Base-by-base conservation (phyloP, 2,329 filamentous ascomycete species). In the Penicillium sp. region DNA sequence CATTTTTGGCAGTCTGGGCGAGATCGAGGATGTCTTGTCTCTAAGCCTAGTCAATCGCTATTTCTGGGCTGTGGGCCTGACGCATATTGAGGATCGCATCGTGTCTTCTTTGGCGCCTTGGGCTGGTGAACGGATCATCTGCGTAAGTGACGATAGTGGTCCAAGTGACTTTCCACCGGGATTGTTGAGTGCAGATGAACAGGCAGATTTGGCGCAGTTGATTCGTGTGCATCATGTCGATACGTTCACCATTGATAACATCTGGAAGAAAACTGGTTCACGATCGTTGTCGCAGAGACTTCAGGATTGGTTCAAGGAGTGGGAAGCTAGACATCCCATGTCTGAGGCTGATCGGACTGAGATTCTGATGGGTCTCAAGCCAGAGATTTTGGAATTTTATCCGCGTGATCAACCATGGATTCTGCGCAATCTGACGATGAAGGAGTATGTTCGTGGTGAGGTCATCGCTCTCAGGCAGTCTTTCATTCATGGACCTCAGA, bases 341-440 rank as follows among this genome's bases (percentile, higher is more conserved):
- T 29, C 63, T 47, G 44, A 63, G 16, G 54, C 60, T 57, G 37
- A 50, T 23, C 53, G 53, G 46, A 52, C 58, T 29, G 61, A 67
- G 48, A 52, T 64, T 37, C 31, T 56, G 39, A 61, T 56, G 43
- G 58, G 58, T 42, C 60, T 64, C 16, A 57, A 57, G 37, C 59
- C 61, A n/a, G 59, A 61, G 35, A 57, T 61, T 13, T 45, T 52
- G 16, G 59, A 54, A 16, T 71, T 70, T 58, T 69, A 65, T 53
- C 69, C 66, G 6, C 45, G 39, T n/a, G 61, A 69, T 46, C 62
- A 71, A 51, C 59, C 46, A 5, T 74, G 68, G 70, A 60, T 73
- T 50, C 61, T 75, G 26, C 65, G 72, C 35, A 74, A 74, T 55
- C 26, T 73, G 45, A 72, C 70, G 1, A 72, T 63, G 5, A 67